Percentiles rank a stretch among this genome's conserved stretches.
phyloP scores from a whole-genome alignment of 2,329 filamentous ascomycete species.

The Coniochaeta sp. region DNA sequence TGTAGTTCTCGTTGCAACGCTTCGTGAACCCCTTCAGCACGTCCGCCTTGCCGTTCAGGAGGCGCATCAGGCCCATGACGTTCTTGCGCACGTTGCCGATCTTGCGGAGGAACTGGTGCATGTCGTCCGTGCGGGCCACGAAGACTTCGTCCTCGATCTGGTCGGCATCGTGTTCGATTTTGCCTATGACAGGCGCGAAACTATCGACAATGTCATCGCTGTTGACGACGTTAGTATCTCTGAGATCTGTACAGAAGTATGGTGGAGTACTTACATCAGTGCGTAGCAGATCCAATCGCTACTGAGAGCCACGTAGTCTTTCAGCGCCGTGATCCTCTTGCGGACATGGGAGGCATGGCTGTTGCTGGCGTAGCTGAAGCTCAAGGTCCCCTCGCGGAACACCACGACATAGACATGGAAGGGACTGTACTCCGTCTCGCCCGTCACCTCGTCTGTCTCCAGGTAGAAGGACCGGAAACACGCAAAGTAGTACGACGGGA shows the following conservation, averaged over 20 bases:
- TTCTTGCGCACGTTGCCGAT: conserved; percentile 92
- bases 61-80: conserved; percentile 85
- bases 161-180: conserved; percentile 83
- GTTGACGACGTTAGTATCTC: background rate
- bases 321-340: conserved; percentile 83
- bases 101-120: conserved; percentile 74
- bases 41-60: conserved; percentile 95
- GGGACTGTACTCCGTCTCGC: conserved; percentile 80
- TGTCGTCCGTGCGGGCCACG: conserved; percentile 83
- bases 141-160: conserved; percentile 94
- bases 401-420: conserved; percentile 97
- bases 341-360: conserved; percentile 83
- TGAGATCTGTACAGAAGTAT: background rate
- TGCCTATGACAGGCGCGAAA: conserved; percentile 82
- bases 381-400: conserved; percentile 89
- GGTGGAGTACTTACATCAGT: conserved; percentile 62
- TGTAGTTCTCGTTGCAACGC: conserved; percentile 96
- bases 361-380: conserved; percentile 87
- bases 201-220: conserved; percentile 96
- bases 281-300: conserved; percentile 99
- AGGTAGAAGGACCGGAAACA: conserved; percentile 89
- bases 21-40: conserved; percentile 97
- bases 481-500: conserved; percentile 96
- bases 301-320: conserved; percentile 90
- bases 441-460: conserved; percentile 64